Evolutionary conservation across 352 stramenopile genomes (phyloP), one percentile per base, ranked within the genome.

Genomic region (Phytophthora niederhauseri): DNA sequence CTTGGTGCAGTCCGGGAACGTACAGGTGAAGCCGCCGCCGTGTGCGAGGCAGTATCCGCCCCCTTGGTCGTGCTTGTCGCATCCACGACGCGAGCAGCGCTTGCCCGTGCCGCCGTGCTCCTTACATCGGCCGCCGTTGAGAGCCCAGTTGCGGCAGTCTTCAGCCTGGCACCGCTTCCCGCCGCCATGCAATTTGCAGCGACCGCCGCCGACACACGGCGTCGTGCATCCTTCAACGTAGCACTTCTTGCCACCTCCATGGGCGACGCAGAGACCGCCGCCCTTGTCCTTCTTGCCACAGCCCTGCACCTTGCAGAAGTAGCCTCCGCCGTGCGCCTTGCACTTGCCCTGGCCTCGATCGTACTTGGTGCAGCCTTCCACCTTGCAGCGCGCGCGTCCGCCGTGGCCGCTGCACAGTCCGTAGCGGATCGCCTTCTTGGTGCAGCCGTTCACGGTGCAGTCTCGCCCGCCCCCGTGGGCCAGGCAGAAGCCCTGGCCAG

Each of bases 201-300:
- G 72, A 0, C 87, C 87, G 26, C 87, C 87, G 24, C 87, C 87
- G 8, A 96, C 80, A 45, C 86, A 94, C 5, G 80, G 76, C 20
- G 82, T 94, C 3, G 66, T 70, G 58, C 84, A 93, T 41, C 81
- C 78, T 1, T 91, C 81, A 8, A 91, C 71, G 38, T 80, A 96
- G 61, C 88, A 96, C 55, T 93, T 92, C 56, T 94, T 94, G 24
- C 89, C 89, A 6, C 89, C 89, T 6, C 89, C 89, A 58, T 95
- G 89, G 7, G 78, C 66, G 22, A 84, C 87, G 64, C 89, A 97
- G 22, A 90, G 81, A 15, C 89, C 89, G 4, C 89, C 87, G 20
- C 89, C 89, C 56, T 93, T 91, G 61, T 97, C 88, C 51, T 93
- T 93, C 75, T 97, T 97, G 20, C 58, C 68, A 62, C 89, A 97